Evolutionary conservation across 192 early-diverging fungal species (phyloP), one percentile per base, ranked within the genome.

Genomic region (Umbelopsis vinacea): DNA sequence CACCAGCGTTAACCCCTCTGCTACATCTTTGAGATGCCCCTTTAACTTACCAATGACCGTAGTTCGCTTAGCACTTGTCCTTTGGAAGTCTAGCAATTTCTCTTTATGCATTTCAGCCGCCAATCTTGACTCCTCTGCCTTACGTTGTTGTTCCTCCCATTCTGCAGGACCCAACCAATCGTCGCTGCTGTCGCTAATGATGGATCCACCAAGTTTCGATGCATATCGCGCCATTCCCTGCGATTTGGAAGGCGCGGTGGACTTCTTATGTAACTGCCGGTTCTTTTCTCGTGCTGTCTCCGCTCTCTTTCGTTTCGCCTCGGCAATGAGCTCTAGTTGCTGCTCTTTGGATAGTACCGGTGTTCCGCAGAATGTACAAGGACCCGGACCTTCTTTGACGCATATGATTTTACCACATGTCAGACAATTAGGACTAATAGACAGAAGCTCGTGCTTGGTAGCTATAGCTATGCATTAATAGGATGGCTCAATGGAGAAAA

Each of bases 391-490:
- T 48, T 89, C 87, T 24, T 74, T 60, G 5, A 72, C 71, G 67
- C 87, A 89, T 17, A 89, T 87, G 54, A 89, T 89, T 69, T 87
- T 87, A 4, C 87, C 87, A 73, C 87, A 89, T 53, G 68, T 84
- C 19, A 89, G 68, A 67, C 86, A 88, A 46, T 88, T 88, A 2
- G 86, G 86, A 26, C 84, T 84, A 67, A 85, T 82, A 0, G 77
- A 83, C 12, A 87, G 71, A 37, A 89, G 57, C 26, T 77, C 73
- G 74, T 89, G 87, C 46, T 83, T 84, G 0, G 84, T 87, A 7
- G 87, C 87, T 87, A 69, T 2, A 23, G 11, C 10, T 14, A 52
- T 23, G 29, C 1, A 50, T 3, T 12, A 54, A 10, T 46, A 14
- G 8, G 17, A 23, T 33, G 46, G 2, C 29, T 4, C n/a, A 26